Evolutionary conservation across 768 basidiomycete species (phyloP).

Genomic region (Leccinum ochraceum): DNA sequence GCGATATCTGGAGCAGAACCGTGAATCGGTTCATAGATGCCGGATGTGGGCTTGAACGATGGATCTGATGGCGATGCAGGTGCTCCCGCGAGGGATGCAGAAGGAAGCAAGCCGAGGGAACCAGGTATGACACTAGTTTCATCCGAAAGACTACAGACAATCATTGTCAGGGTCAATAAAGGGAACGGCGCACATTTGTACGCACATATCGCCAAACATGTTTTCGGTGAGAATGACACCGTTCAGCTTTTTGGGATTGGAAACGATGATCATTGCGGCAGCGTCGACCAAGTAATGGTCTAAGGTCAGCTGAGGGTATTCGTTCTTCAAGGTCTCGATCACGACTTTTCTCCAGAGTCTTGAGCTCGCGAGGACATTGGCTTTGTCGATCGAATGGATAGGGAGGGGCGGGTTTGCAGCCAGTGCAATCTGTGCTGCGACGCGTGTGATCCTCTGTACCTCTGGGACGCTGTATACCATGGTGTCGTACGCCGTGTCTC

Average conservation of each 20-base stretch:
- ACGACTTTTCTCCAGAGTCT: constrained; percentile 94
- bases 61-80: constrained; percentile 55
- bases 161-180: constrained; percentile 4
- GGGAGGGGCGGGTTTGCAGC: constrained; percentile 79
- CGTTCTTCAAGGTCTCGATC: constrained; percentile 75
- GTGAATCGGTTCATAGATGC: constrained; percentile 97
- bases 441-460: constrained; percentile 92
- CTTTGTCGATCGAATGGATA: constrained; percentile 96
- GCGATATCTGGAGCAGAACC: constrained; percentile 95
- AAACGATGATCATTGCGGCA: constrained; percentile 93
- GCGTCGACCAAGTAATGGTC: constrained; percentile 96
- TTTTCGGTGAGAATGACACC: constrained; percentile 96
- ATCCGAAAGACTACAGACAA: constrained; percentile 76
- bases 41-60: constrained; percentile 74
- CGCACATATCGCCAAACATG: constrained; percentile 96
- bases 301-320: constrained; percentile 85
- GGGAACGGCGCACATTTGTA: constrained; percentile 10
- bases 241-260: constrained; percentile 88
- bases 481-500: constrained; percentile 83
- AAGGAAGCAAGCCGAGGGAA: constrained; percentile 93
- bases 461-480: constrained; percentile 92
- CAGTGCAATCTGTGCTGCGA: constrained; percentile 91
- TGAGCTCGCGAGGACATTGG: constrained; percentile 95
- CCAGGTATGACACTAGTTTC: constrained; percentile 97
- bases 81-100: constrained; percentile 92